Evolutionary conservation across 805 yeast species (phyloP).

Genomic region (Tetrapisispora namnaoensis): DNA sequence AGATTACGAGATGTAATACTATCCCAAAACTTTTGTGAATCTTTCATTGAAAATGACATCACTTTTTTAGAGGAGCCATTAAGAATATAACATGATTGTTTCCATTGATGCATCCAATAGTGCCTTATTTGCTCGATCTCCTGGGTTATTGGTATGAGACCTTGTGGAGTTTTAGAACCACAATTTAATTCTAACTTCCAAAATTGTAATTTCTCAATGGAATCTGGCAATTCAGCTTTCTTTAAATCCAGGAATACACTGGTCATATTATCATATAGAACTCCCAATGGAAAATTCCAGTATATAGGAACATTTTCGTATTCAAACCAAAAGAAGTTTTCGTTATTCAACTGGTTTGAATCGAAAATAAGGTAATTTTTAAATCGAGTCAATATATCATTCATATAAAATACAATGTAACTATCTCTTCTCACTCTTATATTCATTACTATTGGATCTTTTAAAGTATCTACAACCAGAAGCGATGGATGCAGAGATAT

Average conservation of each 20-base stretch:
- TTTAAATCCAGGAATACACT: background rate
- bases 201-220: slow-evolving; percentile 14
- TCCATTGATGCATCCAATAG: slow-evolving; percentile 67
- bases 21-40: slow-evolving; percentile 49
- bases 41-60: slow-evolving; percentile 63
- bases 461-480: slow-evolving; percentile 12
- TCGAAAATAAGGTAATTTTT: slow-evolving; percentile 25
- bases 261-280: slow-evolving; percentile 40
- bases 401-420: slow-evolving; percentile 40
- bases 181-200: slow-evolving; percentile 42
- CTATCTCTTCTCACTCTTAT: slow-evolving; percentile 35
- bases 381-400: slow-evolving; percentile 33
- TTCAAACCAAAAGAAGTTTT: slow-evolving; percentile 52
- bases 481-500: slow-evolving; percentile 23
- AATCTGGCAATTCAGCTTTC: background rate
- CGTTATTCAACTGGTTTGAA: slow-evolving; percentile 10
- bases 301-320: slow-evolving; percentile 51
- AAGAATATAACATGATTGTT: slow-evolving; percentile 68
- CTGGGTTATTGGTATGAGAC: slow-evolving; percentile 36
- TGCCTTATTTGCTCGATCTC: slow-evolving; percentile 27
- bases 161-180: slow-evolving; percentile 34
- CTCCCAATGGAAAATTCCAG: slow-evolving; percentile 75
- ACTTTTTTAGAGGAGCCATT: slow-evolving; percentile 72
- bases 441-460: slow-evolving; percentile 13
- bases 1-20: slow-evolving; percentile 31